These are phyloP conservation scores for Mortierella alpina DNA, from an alignment of 192 early-diverging fungal species.

Conservation along the genomic window DNA sequence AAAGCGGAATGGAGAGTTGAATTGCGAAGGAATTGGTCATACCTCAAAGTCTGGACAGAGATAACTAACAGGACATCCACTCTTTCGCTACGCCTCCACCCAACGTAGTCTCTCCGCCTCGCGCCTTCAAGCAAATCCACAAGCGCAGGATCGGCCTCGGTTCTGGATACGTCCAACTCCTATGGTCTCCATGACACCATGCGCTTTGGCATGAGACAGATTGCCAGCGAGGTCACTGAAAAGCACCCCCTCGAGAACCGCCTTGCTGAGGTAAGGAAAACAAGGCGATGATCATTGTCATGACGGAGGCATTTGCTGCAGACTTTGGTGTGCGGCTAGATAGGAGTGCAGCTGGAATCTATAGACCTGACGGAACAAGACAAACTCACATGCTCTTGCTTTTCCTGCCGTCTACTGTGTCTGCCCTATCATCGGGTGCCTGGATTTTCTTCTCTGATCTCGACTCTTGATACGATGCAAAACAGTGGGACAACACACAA, in stretches of 20 bases:
- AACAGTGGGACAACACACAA: conserved; percentile 89
- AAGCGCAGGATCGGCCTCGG: conserved; percentile 36
- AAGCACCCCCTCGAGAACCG: conserved; percentile 87
- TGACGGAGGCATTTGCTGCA: not conserved
- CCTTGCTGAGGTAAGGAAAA: conserved; percentile 65
- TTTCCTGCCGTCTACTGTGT: not conserved
- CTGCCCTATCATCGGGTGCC: not conserved
- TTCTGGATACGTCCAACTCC: conserved; percentile 60
- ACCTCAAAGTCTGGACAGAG: no score
- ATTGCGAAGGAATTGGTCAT: no score
- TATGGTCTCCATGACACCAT: conserved; percentile 88
- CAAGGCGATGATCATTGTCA: not conserved
- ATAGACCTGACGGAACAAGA: no score
- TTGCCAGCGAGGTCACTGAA: conserved; percentile 69
- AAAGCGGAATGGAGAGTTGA: no score
- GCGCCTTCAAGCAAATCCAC: conserved; percentile 44
- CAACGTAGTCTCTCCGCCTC: conserved; percentile 52
- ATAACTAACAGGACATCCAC: not conserved
- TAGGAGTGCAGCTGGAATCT: no score
- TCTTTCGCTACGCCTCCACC: not conserved
- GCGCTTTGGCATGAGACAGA: conserved; percentile 75
- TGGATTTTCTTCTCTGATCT: not conserved
- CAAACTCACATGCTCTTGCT: no score
- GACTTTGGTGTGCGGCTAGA: not conserved
- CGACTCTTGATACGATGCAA: not conserved